Evolutionary conservation across 106 monocot genomes (phyloP).

Genomic region (Dendrobium chrysotoxum): DNA sequence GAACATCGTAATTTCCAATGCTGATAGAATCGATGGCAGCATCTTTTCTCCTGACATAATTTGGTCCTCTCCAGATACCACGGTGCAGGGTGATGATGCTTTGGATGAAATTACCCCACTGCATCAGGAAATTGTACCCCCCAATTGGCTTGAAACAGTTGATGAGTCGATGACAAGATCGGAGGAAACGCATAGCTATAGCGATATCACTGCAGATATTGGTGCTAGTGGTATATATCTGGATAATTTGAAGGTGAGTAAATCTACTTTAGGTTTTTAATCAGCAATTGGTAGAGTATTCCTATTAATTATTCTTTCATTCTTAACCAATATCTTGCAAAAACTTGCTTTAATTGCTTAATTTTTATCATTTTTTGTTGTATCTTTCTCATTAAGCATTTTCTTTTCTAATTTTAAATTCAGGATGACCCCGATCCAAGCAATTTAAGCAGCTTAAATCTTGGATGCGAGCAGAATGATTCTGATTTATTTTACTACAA

Average conservation of each 20-base stretch:
- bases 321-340: neutral
- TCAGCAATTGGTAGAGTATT: neutral
- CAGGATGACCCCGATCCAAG: slow-evolving; percentile 10
- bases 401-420: neutral
- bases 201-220: slow-evolving; percentile 20
- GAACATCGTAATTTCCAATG: slow-evolving; percentile 11
- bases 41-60: slow-evolving; percentile 24
- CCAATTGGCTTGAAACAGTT: neutral
- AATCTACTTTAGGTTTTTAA: neutral
- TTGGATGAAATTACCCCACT: slow-evolving; percentile 13
- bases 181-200: slow-evolving; percentile 22
- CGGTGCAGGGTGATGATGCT: slow-evolving; percentile 9
- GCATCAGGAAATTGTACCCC: slow-evolving; percentile 12
- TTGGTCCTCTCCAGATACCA: slow-evolving; percentile 18
- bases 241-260: slow-evolving; percentile 24
- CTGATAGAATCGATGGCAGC: slow-evolving; percentile 19
- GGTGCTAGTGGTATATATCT: slow-evolving; percentile 6
- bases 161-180: slow-evolving; percentile 5
- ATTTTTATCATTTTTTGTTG: neutral
- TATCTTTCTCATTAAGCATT: neutral
- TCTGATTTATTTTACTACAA: slow-evolving; percentile 3
- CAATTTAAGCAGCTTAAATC: slow-evolving; percentile 3
- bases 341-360: neutral
- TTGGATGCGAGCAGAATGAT: slow-evolving; percentile 9
- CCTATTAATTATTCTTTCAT: neutral